Base-by-base conservation (phyloP, 2,329 filamentous ascomycete genomes). In the Aspergillus hiratsukae region DNA sequence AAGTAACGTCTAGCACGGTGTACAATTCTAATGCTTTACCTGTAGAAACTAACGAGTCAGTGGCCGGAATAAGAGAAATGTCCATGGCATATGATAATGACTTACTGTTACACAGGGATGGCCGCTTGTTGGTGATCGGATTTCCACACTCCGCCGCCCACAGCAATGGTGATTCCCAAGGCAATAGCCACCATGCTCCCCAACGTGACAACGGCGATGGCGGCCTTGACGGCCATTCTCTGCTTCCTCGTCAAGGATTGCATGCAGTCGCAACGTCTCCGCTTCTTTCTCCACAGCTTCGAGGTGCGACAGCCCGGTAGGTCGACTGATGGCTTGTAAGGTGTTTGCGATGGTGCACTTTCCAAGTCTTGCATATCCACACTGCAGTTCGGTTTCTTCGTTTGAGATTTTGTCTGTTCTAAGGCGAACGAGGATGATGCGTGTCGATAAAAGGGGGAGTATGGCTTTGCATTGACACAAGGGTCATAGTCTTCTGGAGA, bases 161-260 rank as follows among this genome's bases (percentile, higher is more conserved):
- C 74, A 1, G 74, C 74, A 23, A 69, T 69, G 1, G 75, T 75
- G 55, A 79, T 76, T 3, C 77, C 76, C 57, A 79, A 59, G 9
- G 75, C 77, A 56, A 79, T 72, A 5, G 72, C 77, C 19, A 78
- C 72, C 69, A 76, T 76, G 17, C 66, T 68, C 4, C 76, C 76
- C 21, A 78, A 59, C 7, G 75, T 70, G 11, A 77, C 55, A n/a
- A 78, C 52, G 0, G 75, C 77, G 52, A 79, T 69, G 11, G 71
- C 56, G 0, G 69, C 62, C 57, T 78, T 78, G 41, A 78, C 62
- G 4, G 64, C 59, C 56, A 78, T 59, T 11, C 70, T 69, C 58
- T 77, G 74, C 50, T 64, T 68, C 40, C 62, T 66, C 31, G 61
- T 71, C 62, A 79, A 55, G 0, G 64, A 63, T 5, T 64, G 54